These are phyloP conservation scores for Scheffersomyces illinoinensis DNA, from an alignment of 1,139 yeast genomes.

Conservation along the genomic window DNA sequence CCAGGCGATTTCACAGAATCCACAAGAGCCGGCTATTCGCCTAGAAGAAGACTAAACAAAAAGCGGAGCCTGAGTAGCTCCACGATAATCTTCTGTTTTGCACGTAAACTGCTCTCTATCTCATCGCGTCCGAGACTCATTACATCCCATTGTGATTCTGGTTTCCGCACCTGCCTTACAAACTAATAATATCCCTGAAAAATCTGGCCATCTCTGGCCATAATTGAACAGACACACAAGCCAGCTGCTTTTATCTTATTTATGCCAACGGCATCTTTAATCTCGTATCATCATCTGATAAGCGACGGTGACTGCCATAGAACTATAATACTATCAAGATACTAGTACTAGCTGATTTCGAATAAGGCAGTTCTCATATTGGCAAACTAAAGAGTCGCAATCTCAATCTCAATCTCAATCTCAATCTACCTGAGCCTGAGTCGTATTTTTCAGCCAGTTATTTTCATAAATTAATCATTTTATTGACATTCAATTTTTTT, in stretches of 20 bases:
- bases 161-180: background rate
- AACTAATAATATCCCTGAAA: background rate
- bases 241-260: background rate
- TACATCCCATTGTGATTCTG: background rate
- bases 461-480: background rate
- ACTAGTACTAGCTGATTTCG: too few species aligned
- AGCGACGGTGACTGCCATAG: background rate
- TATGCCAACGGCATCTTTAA: background rate
- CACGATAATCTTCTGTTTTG: too few species aligned
- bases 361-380: background rate
- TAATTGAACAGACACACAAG: background rate
- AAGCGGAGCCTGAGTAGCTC: background rate
- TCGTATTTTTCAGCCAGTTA: background rate
- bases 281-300: background rate
- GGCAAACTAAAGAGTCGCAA: background rate
- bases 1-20: background rate
- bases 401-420: background rate
- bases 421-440: background rate
- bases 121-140: background rate
- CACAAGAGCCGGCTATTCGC: background rate
- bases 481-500: background rate
- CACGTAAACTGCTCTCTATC: background rate
- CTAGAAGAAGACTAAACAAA: too few species aligned
- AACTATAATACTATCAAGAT: too few species aligned
- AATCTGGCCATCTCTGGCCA: background rate